Evolutionary conservation across 768 basidiomycete species (phyloP).

Genomic region (Cystoderma amianthinum): DNA sequence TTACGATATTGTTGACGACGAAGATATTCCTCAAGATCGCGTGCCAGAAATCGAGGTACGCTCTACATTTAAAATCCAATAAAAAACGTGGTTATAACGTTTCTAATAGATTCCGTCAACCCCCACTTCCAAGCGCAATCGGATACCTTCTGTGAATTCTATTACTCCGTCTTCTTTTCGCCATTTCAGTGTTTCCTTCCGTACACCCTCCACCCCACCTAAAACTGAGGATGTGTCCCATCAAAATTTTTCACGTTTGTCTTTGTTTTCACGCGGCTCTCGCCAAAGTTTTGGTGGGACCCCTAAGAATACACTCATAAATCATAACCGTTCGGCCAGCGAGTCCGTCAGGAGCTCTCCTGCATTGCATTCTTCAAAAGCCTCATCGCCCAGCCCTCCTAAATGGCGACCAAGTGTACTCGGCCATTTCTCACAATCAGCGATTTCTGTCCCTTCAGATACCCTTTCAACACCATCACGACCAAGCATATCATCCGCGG

Average conservation of each 20-base stretch:
- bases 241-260: conserved; percentile 32
- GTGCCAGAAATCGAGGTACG: conserved; percentile 9
- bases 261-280: conserved; percentile 35
- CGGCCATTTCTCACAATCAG: conserved; percentile 51
- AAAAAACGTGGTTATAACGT: conserved; percentile 4
- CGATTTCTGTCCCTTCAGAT: conserved; percentile 34
- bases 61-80: neutral
- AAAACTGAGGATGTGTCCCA: conserved; percentile 22
- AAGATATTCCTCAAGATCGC: conserved; percentile 33
- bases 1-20: conserved; percentile 45
- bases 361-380: conserved; percentile 8
- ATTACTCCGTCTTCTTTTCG: conserved; percentile 30
- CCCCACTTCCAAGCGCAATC: conserved; percentile 22
- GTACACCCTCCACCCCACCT: conserved; percentile 27
- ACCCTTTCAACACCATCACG: conserved; percentile 35
- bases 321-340: conserved; percentile 45
- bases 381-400: conserved; percentile 17
- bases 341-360: conserved; percentile 32
- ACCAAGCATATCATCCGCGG: conserved; percentile 26
- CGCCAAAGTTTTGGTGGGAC: conserved; percentile 21
- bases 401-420: conserved; percentile 63
- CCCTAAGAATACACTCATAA: conserved; percentile 17
- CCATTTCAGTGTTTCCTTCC: conserved; percentile 37
- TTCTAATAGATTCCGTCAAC: conserved; percentile 23
- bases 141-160: conserved; percentile 26